Conservation (phyloP, 441 rosid genomes). For the Syzygium syzygioides region DNA sequence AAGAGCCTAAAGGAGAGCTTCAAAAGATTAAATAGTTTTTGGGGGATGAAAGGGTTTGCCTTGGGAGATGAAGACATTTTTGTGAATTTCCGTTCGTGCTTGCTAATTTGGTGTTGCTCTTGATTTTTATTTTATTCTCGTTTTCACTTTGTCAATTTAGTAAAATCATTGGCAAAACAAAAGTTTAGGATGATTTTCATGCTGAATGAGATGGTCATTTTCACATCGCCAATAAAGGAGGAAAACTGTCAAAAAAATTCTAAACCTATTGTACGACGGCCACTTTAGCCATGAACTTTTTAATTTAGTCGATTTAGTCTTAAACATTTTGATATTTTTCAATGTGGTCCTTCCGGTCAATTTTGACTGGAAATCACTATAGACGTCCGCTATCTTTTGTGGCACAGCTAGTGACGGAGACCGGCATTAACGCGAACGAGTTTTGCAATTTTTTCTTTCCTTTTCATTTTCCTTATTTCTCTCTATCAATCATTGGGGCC, state of each 20-base stretch:
- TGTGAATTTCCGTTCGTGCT: neutral
- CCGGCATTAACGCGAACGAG: rapidly evolving
- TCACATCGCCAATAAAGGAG: neutral
- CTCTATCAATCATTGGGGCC: rapidly evolving
- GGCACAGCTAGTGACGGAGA: neutral
- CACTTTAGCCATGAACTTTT: no score
- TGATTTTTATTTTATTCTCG: neutral
- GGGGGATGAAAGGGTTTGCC: no score
- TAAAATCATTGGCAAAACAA: neutral
- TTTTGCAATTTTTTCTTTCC: neutral
- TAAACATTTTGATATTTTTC: neutral
- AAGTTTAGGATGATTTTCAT: neutral
- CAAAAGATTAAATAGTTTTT: no score
- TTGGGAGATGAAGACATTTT: neutral
- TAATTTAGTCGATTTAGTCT: neutral
- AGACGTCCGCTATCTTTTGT: rapidly evolving
- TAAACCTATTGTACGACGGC: neutral
- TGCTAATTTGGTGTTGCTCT: neutral
- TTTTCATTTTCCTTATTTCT: neutral
- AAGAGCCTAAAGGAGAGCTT: no score
- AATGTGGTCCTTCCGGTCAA: neutral
- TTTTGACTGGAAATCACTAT: rapidly evolving
- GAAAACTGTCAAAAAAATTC: neutral
- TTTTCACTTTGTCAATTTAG: neutral
- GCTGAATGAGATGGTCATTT: neutral